Evolutionary conservation across 2,329 filamentous ascomycete species (phyloP).

Genomic region (Balansia obtecta): DNA sequence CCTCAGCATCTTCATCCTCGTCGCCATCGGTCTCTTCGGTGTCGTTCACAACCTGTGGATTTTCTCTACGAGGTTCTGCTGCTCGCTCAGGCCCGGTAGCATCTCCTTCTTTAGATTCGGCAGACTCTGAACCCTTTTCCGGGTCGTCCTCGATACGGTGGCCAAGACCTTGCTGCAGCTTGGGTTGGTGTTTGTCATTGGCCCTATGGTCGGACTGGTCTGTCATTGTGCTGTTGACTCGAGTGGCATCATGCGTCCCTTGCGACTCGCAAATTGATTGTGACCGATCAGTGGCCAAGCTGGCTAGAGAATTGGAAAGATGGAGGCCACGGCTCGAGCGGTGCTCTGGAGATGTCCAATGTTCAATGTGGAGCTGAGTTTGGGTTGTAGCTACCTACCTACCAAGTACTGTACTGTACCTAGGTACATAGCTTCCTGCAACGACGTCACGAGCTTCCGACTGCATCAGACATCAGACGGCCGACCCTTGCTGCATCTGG

Average conservation of each 20-base stretch:
- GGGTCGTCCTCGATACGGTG: not conserved
- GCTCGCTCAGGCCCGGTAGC: not conserved
- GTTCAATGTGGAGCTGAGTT: not conserved
- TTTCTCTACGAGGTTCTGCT: not conserved
- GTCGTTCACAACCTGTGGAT: conserved; percentile 3
- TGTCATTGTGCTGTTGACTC: conserved; percentile 6
- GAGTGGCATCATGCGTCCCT: conserved; percentile 4
- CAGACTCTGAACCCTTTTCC: not conserved
- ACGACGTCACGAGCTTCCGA: conserved; percentile 15
- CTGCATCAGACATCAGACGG: no score
- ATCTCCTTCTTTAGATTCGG: not conserved
- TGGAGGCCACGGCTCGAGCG: not conserved
- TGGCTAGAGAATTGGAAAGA: not conserved
- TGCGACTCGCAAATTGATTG: not conserved
- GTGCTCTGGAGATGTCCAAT: not conserved
- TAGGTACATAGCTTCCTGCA: not conserved
- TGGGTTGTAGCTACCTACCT: not conserved
- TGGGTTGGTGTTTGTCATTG: not conserved
- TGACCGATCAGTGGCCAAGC: not conserved
- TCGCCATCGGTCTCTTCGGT: conserved; percentile 7
- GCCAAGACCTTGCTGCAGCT: not conserved
- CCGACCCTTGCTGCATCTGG: not conserved
- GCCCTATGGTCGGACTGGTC: conserved; percentile 5
- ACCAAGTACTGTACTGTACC: no score
- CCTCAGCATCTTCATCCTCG: conserved; percentile 32